Conservation (phyloP, 164 flowering plant species). For the Macadamia integrifolia region DNA sequence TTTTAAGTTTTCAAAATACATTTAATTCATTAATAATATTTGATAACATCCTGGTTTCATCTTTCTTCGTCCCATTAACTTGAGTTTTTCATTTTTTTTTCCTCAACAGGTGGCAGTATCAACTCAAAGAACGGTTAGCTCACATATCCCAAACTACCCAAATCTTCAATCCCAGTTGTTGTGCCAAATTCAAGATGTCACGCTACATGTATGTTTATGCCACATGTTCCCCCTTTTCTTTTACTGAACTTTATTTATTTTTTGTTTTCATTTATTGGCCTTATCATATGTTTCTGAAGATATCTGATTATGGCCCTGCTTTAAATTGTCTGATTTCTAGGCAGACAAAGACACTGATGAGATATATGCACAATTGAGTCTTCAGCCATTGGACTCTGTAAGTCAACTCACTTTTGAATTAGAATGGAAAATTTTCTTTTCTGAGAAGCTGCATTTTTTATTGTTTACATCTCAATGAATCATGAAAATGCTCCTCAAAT, state of each 20-base stretch:
- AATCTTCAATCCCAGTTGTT: slow-evolving; percentile 80
- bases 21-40: not conserved
- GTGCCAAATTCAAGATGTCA: slow-evolving; percentile 94
- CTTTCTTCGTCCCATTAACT: not conserved
- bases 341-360: slow-evolving; percentile 98
- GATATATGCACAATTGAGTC: slow-evolving; percentile 96
- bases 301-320: not conserved
- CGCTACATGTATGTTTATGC: slow-evolving; percentile 67
- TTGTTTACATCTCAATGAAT: not conserved
- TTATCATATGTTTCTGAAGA: not conserved
- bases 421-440: not conserved
- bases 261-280: not conserved
- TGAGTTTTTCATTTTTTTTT: not conserved
- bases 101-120: slow-evolving; percentile 82
- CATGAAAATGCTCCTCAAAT: not conserved
- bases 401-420: slow-evolving; percentile 19
- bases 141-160: slow-evolving; percentile 90
- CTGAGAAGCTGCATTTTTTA: not conserved
- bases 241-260: not conserved
- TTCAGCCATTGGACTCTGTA: slow-evolving; percentile 91
- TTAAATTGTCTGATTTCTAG: slow-evolving; percentile 27
- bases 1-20: not conserved
- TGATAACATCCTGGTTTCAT: not conserved
- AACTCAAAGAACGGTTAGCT: slow-evolving; percentile 66
- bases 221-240: not conserved